Evolutionary conservation across 2,329 filamentous ascomycete species (phyloP), one percentile per base, ranked within the genome.

Genomic region (Ophiostoma piceae): DNA sequence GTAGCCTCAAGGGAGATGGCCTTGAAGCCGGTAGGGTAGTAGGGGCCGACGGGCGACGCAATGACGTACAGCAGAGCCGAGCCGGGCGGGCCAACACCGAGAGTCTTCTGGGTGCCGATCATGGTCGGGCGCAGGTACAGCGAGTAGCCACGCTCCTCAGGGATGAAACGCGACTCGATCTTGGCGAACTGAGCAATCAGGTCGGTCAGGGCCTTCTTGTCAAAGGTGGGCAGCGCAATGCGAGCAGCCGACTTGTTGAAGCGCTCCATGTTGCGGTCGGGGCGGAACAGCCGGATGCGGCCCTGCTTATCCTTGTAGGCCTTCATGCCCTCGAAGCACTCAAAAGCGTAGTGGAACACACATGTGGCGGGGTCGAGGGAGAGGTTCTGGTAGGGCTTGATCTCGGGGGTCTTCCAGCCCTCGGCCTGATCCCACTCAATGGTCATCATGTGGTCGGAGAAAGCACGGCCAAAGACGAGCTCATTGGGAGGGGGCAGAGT

Each of bases 241-340:
- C 95, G 91, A 54, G 92, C 88, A 67, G 92, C 88, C 2, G 94
- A 97, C 80, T 90, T 92, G 84, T 98, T 99, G 80, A 99, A 82
- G 72, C 95, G 90, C 73, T 85, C 89, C 94, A 98, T 98, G 84
- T 99, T 99, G 86, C 88, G 95, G 79, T 96, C 90, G 1, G 95
- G 95, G 43, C 95, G 88, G 86, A 99, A 99, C 69, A 99, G 84
- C 69, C 94, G 89, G 75, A 97, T 87, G 71, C 88, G 82, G 75
- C 92, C 92, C 62, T 87, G 78, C 76, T 85, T 87, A 82, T 96
- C 92, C 81, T 94, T 96, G 86, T 99, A 99, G 71, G 95, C 95
- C 84, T 99, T 99, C 93, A 98, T 97, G 75, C 95, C 95, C 84
- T 99, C 95, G 81, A 99, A 99, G 79, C 91, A 95, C 80, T 96